Conservation (phyloP, 2,329 filamentous ascomycete species). For the Fusarium caatingaense region DNA sequence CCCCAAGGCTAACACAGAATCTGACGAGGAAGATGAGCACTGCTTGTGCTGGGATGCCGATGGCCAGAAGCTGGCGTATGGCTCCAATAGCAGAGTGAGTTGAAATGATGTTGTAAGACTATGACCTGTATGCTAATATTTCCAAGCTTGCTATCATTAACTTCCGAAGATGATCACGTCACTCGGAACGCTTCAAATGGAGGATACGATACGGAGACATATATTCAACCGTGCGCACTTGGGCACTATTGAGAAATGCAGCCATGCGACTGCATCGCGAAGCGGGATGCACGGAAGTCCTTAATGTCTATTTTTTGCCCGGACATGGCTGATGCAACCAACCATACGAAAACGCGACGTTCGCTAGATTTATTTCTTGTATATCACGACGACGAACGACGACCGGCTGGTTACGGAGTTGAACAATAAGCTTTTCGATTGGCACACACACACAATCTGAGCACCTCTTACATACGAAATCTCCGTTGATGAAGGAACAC, state of each 20-base stretch:
- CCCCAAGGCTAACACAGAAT: constrained; percentile 63
- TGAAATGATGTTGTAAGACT: neutral
- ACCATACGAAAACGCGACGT: constrained; percentile 4
- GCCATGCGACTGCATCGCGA: constrained; percentile 10
- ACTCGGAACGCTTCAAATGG: neutral
- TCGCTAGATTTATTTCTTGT: constrained; percentile 39
- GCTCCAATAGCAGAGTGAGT: constrained; percentile 71
- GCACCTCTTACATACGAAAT: constrained; percentile 38
- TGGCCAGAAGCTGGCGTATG: constrained; percentile 72
- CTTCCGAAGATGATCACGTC: constrained; percentile 55
- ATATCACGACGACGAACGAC: constrained; percentile 43
- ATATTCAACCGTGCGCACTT: neutral
- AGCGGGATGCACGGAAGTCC: constrained; percentile 13
- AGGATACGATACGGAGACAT: constrained; percentile 5
- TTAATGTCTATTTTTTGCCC: constrained; percentile 37
- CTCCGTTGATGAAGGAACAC: constrained; percentile 41
- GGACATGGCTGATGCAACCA: constrained; percentile 13
- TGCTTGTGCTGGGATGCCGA: constrained; percentile 72
- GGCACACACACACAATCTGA: constrained; percentile 29
- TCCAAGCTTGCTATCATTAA: constrained; percentile 63
- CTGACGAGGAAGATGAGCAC: constrained; percentile 70
- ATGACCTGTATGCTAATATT: constrained; percentile 21
- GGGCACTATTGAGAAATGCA: constrained; percentile 9
- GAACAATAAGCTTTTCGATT: constrained; percentile 31
- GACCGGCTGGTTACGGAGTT: constrained; percentile 39